Base-by-base conservation (phyloP, 2,329 filamentous ascomycete species). In the Pseudopithomyces maydicus region DNA sequence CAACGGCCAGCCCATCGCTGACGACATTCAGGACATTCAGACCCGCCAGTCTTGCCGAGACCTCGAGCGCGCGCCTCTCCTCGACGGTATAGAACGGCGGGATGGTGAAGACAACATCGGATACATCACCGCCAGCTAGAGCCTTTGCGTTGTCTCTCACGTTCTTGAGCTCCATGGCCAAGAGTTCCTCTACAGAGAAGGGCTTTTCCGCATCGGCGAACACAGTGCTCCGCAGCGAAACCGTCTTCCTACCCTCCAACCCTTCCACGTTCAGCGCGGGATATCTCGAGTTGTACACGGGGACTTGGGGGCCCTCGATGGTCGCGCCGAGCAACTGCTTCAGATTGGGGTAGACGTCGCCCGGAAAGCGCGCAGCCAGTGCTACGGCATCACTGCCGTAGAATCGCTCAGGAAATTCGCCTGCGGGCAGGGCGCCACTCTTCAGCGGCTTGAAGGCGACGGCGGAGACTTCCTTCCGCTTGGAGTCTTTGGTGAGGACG, bases 121-220 rank as follows among this genome's bases (percentile, higher is more conserved):
- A 88, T 46, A 98, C 86, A 55, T 81, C 81, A 51, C 90, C 86
- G 29, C 91, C 92, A 56, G 93, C 92, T 69, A 96, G 78, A 44
- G 81, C 79, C 79, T 97, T 92, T 14, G 95, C 95, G 70, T 97
- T 98, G 74, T 87, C 87, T 75, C 90, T 90, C 67, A 98, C 87
- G 76, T 91, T 95, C 81, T 96, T 91, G 64, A 99, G 83, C 79
- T 98, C 88, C 95, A 99, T 99, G 47, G 93, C 93, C 72, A 99
- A 78, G 64, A 99, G 82, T 79, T 99, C 95, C 79, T 99, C 95
- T 0, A 98, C 89, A 68, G 90, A 85, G 71, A 87, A 89, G 15
- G 80, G 77, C 57, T 81, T 78, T 64, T 84, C 82, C 48, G 86
- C 87, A 61, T 90, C 87, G 63, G 88, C 85, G 85, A 92, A 77